phyloP scores from a whole-genome alignment of 768 basidiomycete genomes.

The Rhizopogon roseolus region DNA sequence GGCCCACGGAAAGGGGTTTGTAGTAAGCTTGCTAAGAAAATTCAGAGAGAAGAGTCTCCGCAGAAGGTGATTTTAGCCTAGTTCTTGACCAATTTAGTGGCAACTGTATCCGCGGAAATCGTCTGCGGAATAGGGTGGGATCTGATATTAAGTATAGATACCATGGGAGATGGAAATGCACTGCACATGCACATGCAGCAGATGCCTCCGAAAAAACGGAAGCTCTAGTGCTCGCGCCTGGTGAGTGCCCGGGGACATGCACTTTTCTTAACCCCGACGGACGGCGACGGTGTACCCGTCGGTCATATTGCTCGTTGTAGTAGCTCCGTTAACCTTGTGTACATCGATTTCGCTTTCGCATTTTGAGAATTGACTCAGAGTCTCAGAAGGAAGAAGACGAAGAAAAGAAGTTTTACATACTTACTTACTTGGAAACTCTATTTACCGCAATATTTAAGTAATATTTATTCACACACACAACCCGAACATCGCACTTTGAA shows the following conservation, averaged over 20 bases:
- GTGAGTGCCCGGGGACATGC: not conserved
- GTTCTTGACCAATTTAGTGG: conserved; percentile 18
- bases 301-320: not conserved
- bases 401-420: not conserved
- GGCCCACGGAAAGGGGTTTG: not conserved
- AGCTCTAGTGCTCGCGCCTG: not conserved
- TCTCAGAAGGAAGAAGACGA: not conserved
- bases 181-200: not conserved
- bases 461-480: not conserved
- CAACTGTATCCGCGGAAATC: conserved; percentile 27
- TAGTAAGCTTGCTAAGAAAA: conserved; percentile 8
- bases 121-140: conserved; percentile 21
- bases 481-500: not conserved
- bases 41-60: conserved; percentile 10
- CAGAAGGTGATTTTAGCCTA: conserved; percentile 11
- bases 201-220: not conserved
- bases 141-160: conserved; percentile 11
- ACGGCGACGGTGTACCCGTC: too few relatives aligned
- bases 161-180: conserved; percentile 5
- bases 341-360: not conserved
- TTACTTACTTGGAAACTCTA: not conserved
- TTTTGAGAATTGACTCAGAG: not conserved
- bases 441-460: not conserved
- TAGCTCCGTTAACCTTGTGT: not conserved
- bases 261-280: not conserved